phyloP scores from a whole-genome alignment of 495 filamentous ascomycete genomes.

The Aspergillus incahuasiensis region DNA sequence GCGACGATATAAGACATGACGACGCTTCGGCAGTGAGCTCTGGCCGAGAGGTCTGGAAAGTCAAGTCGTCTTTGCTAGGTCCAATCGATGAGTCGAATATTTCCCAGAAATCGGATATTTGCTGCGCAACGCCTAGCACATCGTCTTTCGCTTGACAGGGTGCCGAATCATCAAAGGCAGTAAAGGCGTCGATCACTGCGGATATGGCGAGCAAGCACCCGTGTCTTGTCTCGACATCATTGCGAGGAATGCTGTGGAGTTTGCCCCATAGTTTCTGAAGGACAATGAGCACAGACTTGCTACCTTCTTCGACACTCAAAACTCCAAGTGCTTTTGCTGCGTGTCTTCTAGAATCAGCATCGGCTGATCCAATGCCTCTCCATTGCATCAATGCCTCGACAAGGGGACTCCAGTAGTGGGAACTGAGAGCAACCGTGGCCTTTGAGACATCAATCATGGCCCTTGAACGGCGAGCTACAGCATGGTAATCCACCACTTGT shows the following conservation, averaged over 20 bases:
- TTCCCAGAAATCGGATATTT: slow-evolving; percentile 34
- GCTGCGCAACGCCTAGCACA: slow-evolving; percentile 18
- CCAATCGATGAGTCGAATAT: slow-evolving; percentile 34
- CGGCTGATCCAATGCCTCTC: slow-evolving; percentile 77
- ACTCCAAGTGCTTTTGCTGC: slow-evolving; percentile 66
- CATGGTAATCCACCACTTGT: slow-evolving; percentile 87
- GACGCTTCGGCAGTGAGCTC: slow-evolving; percentile 65
- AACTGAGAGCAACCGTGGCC: slow-evolving; percentile 57
- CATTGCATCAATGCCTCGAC: slow-evolving; percentile 71
- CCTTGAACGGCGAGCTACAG: slow-evolving; percentile 78
- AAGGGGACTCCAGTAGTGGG: slow-evolving; percentile 66
- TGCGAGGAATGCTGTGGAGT: slow-evolving; percentile 45
- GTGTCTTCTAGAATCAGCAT: slow-evolving; percentile 64
- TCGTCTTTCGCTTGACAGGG: slow-evolving; percentile 6
- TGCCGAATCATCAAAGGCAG: slow-evolving; percentile 11
- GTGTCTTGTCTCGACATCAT: slow-evolving; percentile 64
- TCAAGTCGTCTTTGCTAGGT: slow-evolving; percentile 41
- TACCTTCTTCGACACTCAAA: slow-evolving; percentile 40
- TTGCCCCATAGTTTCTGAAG: slow-evolving; percentile 39
- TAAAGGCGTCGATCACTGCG: slow-evolving; percentile 34
- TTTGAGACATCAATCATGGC: slow-evolving; percentile 73
- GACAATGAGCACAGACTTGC: slow-evolving; percentile 28
- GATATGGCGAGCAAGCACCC: slow-evolving; percentile 62
- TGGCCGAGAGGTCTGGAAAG: slow-evolving; percentile 52
- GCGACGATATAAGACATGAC: slow-evolving; percentile 49